Conservation (phyloP, 2,329 filamentous ascomycete genomes). For the Hypoxylon sp. region DNA sequence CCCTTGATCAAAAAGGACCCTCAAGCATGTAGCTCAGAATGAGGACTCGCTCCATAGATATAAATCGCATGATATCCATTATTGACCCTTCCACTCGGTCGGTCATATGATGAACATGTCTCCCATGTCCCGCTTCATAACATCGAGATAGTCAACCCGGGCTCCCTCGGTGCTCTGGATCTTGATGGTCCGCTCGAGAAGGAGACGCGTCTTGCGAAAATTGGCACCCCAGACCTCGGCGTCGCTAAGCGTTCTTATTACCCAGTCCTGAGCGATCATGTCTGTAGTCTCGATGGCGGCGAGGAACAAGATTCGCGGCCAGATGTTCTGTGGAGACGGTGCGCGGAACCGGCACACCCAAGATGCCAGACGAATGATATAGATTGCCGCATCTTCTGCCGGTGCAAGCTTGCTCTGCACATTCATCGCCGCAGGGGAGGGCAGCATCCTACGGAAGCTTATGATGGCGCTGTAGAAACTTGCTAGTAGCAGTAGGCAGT, state of each 20-base stretch:
- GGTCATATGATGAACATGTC: conserved; percentile 30
- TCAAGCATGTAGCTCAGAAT: too few relatives aligned
- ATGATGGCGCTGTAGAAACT: conserved; percentile 32
- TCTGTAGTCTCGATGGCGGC: conserved; percentile 35
- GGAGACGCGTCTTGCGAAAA: conserved; percentile 28
- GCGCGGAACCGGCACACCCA: conserved; percentile 27
- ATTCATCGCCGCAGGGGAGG: conserved; percentile 1
- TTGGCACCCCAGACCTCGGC: conserved; percentile 35
- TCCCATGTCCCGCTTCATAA: conserved; percentile 28
- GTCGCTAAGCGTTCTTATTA: conserved; percentile 27
- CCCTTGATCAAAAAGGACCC: neutral
- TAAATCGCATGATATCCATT: too few relatives aligned
- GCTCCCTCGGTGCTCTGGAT: conserved; percentile 26
- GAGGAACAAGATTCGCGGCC: conserved; percentile 29
- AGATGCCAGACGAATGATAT: conserved; percentile 31
- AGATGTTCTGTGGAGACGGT: conserved; percentile 34
- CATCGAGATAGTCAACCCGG: conserved; percentile 32
- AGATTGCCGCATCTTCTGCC: conserved; percentile 24
- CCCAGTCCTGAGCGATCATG: conserved; percentile 31
- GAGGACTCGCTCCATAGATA: too few relatives aligned
- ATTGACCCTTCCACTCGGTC: too few relatives aligned
- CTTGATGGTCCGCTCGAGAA: conserved; percentile 32
- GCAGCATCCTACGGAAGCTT: conserved; percentile 32
- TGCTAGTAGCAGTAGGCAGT: conserved; percentile 31
- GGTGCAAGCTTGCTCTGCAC: conserved; percentile 21